Evolutionary conservation across 306 rosid genomes (phyloP).

Genomic region (Rosa persica): DNA sequence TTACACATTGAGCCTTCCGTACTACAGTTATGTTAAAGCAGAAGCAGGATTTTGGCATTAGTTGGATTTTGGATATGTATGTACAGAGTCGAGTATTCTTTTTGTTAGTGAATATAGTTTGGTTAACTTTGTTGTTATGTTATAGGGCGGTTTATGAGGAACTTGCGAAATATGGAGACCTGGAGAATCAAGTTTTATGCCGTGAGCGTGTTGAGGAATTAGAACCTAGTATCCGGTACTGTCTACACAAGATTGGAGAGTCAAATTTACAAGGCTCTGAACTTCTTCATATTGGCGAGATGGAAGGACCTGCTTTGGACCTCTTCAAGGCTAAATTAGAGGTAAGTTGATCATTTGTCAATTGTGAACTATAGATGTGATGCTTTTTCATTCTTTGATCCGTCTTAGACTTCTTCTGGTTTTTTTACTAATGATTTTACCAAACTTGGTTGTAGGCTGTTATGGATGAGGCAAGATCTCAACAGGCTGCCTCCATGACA

Average conservation of each 20-base stretch:
- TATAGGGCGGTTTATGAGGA: slow-evolving; percentile 91
- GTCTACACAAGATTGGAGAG: slow-evolving; percentile 88
- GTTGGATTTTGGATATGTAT: not conserved
- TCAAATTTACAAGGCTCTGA: slow-evolving; percentile 94
- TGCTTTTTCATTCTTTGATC: slow-evolving; percentile 5
- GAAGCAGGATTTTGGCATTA: not conserved
- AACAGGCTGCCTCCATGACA: slow-evolving; percentile 99
- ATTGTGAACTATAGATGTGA: not conserved
- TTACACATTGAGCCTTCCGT: not conserved
- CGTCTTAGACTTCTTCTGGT: not conserved
- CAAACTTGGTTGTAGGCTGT: slow-evolving; percentile 67
- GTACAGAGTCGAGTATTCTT: not conserved
- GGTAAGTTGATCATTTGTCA: slow-evolving; percentile 51
- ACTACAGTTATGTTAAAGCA: not conserved
- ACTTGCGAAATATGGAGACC: slow-evolving; percentile 93
- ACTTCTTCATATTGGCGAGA: slow-evolving; percentile 85
- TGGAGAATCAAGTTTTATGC: slow-evolving; percentile 92
- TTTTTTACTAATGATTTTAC: slow-evolving; percentile 6
- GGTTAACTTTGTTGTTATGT: slow-evolving; percentile 1
- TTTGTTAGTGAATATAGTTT: not conserved
- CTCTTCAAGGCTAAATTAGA: slow-evolving; percentile 92
- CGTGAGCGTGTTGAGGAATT: slow-evolving; percentile 97
- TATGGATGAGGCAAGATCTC: slow-evolving; percentile 99
- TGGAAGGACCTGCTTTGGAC: slow-evolving; percentile 99
- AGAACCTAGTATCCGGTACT: slow-evolving; percentile 93